Conservation (phyloP, 2,329 filamentous ascomycete genomes). For the Emmonsia crescens region DNA sequence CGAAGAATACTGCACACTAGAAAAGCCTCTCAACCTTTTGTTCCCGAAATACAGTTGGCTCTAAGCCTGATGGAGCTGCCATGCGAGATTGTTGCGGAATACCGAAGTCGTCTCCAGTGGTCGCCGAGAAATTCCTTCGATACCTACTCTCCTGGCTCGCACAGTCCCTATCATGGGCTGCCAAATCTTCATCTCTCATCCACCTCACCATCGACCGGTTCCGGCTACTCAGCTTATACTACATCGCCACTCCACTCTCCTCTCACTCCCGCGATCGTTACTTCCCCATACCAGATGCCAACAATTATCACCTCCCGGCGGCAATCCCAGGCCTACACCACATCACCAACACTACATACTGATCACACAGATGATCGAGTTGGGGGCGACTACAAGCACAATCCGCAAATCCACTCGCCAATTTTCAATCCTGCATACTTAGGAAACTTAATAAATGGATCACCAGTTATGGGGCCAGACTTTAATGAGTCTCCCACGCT, state of each 20-base stretch:
- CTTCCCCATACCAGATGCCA: constrained; percentile 27
- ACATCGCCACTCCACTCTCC: constrained; percentile 32
- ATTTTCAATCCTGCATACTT: constrained; percentile 29
- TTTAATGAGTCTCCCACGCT: constrained; percentile 24
- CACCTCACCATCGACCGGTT: constrained; percentile 28
- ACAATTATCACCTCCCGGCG: constrained; percentile 25
- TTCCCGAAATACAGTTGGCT: constrained; percentile 50
- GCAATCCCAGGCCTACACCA: constrained; percentile 24
- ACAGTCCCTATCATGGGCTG: constrained; percentile 26
- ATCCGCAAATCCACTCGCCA: constrained; percentile 25
- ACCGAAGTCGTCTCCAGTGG: constrained; percentile 61
- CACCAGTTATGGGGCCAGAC: constrained; percentile 20
- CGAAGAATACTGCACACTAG: constrained; percentile 61
- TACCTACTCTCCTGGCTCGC: constrained; percentile 26
- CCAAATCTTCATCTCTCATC: constrained; percentile 23
- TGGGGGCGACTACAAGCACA: constrained; percentile 22
- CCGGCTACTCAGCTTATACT: constrained; percentile 30
- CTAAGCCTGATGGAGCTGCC: constrained; percentile 62
- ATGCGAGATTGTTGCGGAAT: constrained; percentile 56
- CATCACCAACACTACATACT: constrained; percentile 27
- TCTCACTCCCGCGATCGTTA: constrained; percentile 27
- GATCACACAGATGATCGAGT: constrained; percentile 24
- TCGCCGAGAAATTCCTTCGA: constrained; percentile 28
- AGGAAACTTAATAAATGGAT: constrained; percentile 24
- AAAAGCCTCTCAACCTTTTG: constrained; percentile 48